These are phyloP conservation scores for Lactarius trivialis DNA, from an alignment of 768 basidiomycete species.

Conservation along the genomic window DNA sequence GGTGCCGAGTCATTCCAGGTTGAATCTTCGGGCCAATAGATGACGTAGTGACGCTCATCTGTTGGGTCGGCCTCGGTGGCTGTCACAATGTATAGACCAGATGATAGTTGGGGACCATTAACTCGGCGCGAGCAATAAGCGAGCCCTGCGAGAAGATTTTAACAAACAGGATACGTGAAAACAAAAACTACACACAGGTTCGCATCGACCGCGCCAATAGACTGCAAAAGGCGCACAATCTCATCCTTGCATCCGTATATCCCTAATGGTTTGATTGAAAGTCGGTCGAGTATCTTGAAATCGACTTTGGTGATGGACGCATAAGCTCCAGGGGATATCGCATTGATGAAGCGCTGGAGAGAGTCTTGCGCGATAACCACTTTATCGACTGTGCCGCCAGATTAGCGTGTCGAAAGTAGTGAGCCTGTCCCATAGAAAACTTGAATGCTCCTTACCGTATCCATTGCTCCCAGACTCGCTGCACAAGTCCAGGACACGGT, in stretches of 20 bases:
- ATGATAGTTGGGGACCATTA: not conserved
- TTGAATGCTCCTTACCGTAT: constrained; percentile 34
- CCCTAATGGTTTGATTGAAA: constrained; percentile 44
- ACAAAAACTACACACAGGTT: constrained; percentile 33
- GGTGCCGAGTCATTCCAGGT: constrained; percentile 51
- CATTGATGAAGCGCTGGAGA: constrained; percentile 42
- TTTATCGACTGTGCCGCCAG: constrained; percentile 43
- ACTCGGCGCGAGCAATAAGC: constrained; percentile 19
- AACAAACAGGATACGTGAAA: not conserved
- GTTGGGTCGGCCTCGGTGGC: not conserved
- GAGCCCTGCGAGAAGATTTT: constrained; percentile 13
- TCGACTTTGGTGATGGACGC: constrained; percentile 47
- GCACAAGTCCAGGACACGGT: constrained; percentile 47
- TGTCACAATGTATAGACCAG: not conserved
- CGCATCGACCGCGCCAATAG: constrained; percentile 34
- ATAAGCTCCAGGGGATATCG: constrained; percentile 45
- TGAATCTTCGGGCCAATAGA: constrained; percentile 56
- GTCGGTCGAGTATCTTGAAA: constrained; percentile 44
- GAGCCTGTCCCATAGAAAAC: not conserved
- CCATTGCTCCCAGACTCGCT: constrained; percentile 45
- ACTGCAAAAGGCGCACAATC: constrained; percentile 40
- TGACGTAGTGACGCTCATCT: constrained; percentile 35
- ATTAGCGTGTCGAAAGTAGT: not conserved
- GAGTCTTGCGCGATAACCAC: constrained; percentile 51
- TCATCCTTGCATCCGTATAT: constrained; percentile 49